Base-by-base conservation (phyloP, 495 filamentous ascomycete species). In the Penicillium paradoxum region DNA sequence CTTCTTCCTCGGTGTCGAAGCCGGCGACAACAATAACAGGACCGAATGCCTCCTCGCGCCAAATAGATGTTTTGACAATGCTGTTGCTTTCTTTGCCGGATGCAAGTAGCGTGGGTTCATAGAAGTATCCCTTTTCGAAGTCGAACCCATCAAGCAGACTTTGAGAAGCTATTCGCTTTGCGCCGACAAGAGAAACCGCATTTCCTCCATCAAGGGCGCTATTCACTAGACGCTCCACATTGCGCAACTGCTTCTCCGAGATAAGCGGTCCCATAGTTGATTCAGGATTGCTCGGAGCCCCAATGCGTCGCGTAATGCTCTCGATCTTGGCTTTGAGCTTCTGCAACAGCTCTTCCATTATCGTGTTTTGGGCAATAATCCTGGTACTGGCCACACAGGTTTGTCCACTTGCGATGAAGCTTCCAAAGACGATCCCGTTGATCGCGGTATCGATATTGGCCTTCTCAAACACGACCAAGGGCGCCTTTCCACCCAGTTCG, bases 371-470 rank as follows among this genome's bases (percentile, higher is more conserved):
- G 29, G 82, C 79, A 29, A 84, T 66, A 34, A 85, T 72, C 29
- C 82, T 70, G 38, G 79, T 84, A 14, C 79, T 80, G 2, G 81
- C 80, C 13, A 84, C 76, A 53, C 82, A 84, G 0, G 80, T 84
- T 67, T 85, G 82, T 1, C 83, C 83, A 53, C 77, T 82, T 0
- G 79, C 79, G 15, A 83, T 73, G 42, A 78, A 83, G 17, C 78
- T 74, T n/a, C 76, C 80, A 46, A 83, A 83, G 6, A 76, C 70
- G 15, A 83, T 78, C 8, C 79, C 80, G 51, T 83, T 79, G 9
- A 81, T 79, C 4, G 80, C 77, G 4, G 68, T 56, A 37, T 75
- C 69, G 4, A 83, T 45, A 29, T 82, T 71, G 3, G 80, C 73
- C 22, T 74, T 66, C 17, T 72, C 60, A 36, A 83, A 83, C 9